A percentile compares a stretch with the other conserved stretches of the same genome.
Evolutionary conservation across 139 green algal species (phyloP).

Genomic region (Chloropicon primus): DNA sequence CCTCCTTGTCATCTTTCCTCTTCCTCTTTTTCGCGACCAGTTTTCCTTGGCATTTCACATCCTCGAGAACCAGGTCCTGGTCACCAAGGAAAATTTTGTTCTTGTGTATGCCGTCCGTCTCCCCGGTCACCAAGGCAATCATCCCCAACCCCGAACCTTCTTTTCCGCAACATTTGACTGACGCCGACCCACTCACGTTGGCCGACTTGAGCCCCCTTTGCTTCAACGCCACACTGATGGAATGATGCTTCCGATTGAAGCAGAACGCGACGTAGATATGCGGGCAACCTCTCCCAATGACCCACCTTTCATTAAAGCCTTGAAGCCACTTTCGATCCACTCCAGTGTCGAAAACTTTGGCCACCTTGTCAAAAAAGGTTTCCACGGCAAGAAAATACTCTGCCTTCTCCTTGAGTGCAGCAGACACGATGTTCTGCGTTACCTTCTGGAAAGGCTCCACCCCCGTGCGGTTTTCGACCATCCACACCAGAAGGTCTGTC

Average conservation of each 20-base stretch:
- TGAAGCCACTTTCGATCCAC: background rate
- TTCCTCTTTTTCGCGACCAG: background rate
- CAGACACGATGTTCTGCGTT: background rate
- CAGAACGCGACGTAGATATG: background rate
- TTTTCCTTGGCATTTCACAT: background rate
- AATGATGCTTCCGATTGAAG: background rate
- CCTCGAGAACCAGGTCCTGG: background rate
- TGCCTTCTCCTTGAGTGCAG: background rate
- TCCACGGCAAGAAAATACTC: background rate
- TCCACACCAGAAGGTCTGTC: background rate
- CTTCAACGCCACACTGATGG: background rate
- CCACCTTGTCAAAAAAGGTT: background rate
- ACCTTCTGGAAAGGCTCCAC: background rate
- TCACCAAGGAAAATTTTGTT: background rate
- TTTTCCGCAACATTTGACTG: background rate
- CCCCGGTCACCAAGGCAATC: background rate
- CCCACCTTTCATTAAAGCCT: background rate
- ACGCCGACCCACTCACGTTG: background rate
- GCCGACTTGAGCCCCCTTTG: background rate
- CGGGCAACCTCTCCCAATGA: background rate
- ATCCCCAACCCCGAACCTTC: background rate
- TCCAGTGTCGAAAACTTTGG: background rate
- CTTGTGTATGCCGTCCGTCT: background rate
- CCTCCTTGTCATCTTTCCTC: background rate
- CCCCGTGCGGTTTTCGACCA: background rate